A percentile compares a stretch with the other conserved stretches of the same genome.
Evolutionary conservation across 1,139 yeast species (phyloP).

Genomic region (Hansenula sp.): DNA sequence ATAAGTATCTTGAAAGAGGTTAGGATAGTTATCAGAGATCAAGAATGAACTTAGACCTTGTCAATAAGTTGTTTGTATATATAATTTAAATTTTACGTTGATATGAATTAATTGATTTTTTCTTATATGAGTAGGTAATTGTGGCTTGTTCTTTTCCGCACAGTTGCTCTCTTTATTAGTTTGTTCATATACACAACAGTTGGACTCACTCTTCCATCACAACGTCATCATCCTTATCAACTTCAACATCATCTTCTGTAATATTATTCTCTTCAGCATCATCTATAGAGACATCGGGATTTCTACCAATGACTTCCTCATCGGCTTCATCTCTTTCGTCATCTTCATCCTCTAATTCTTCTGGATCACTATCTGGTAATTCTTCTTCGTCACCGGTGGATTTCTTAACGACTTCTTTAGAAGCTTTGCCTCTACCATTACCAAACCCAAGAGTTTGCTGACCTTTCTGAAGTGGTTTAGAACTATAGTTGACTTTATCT

Average conservation of each 20-base stretch:
- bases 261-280: constrained; percentile 15
- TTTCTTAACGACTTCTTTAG: constrained; percentile 9
- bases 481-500: constrained; percentile 38
- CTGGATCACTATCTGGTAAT: constrained; percentile 19
- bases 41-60: neutral
- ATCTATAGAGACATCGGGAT: constrained; percentile 4
- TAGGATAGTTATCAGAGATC: constrained; percentile 5
- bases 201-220: constrained; percentile 17
- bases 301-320: constrained; percentile 5
- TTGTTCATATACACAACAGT: no score
- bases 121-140: no score
- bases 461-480: constrained; percentile 31
- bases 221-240: constrained; percentile 19
- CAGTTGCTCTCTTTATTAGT: no score
- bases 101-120: neutral
- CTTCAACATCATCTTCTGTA: constrained; percentile 20
- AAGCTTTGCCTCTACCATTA: constrained; percentile 8
- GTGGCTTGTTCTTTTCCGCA: no score
- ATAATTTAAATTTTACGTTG: neutral
- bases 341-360: constrained; percentile 14
- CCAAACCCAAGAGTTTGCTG: constrained; percentile 35
- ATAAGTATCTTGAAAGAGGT: constrained; percentile 39
- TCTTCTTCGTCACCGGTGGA: constrained; percentile 18
- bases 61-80: no score
- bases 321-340: constrained; percentile 10